These are phyloP conservation scores for Aspergillus bridgeri DNA, from an alignment of 495 filamentous ascomycete species.

Conservation along the genomic window DNA sequence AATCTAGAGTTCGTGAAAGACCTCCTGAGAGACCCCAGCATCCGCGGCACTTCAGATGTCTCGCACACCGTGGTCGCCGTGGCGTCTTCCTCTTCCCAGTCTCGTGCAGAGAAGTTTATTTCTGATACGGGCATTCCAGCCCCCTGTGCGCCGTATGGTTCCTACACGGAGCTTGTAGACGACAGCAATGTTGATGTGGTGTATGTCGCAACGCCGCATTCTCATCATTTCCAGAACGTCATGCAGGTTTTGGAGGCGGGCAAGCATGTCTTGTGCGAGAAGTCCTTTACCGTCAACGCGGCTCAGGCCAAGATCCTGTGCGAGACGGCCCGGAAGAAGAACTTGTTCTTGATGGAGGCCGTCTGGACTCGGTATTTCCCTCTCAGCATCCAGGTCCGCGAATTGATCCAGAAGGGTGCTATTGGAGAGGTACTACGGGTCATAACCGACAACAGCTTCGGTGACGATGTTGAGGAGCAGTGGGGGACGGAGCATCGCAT, in stretches of 20 bases:
- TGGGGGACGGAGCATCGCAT: constrained; percentile 66
- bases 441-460: constrained; percentile 64
- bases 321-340: constrained; percentile 71
- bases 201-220: constrained; percentile 93
- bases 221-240: constrained; percentile 90
- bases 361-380: constrained; percentile 96
- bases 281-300: constrained; percentile 88
- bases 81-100: constrained; percentile 71
- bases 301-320: constrained; percentile 72
- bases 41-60: constrained; percentile 69
- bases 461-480: constrained; percentile 47
- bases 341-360: constrained; percentile 94
- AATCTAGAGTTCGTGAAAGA: constrained; percentile 72
- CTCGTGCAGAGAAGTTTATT: constrained; percentile 71
- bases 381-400: constrained; percentile 67
- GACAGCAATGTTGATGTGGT: constrained; percentile 81
- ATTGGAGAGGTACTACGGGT: constrained; percentile 79
- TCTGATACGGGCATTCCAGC: constrained; percentile 58
- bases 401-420: constrained; percentile 62
- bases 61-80: constrained; percentile 76
- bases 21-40: constrained; percentile 71
- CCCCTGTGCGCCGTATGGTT: constrained; percentile 71
- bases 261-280: constrained; percentile 91
- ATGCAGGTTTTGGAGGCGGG: constrained; percentile 77
- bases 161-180: constrained; percentile 72